These are phyloP conservation scores for Trichomonascaceae sp. DNA, from an alignment of 1,139 yeast genomes.

Conservation along the genomic window DNA sequence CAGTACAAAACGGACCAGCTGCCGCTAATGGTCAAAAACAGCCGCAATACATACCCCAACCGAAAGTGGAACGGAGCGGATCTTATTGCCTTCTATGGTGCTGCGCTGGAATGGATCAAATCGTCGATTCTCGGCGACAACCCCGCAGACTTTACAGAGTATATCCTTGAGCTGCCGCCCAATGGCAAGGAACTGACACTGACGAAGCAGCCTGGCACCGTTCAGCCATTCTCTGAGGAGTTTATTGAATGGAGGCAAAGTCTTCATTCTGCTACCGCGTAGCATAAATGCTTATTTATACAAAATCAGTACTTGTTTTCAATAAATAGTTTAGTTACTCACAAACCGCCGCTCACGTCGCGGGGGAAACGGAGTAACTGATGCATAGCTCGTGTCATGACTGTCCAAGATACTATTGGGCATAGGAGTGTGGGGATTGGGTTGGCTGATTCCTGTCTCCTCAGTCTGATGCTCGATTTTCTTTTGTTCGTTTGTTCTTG, in stretches of 20 bases:
- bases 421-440: no score
- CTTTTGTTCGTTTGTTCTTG: no score
- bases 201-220: constrained; percentile 3
- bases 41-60: constrained; percentile 20
- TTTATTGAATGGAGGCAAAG: constrained; percentile 49
- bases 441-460: no score
- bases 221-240: constrained; percentile 36
- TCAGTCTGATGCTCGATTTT: no score
- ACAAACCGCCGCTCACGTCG: no score
- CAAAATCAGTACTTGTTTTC: no score
- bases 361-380: no score
- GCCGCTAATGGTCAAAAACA: constrained; percentile 40
- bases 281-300: no score
- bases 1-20: constrained; percentile 65
- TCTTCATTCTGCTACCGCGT: no score
- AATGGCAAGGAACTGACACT: constrained; percentile 26
- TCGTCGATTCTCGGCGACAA: constrained; percentile 33
- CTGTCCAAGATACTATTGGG: no score
- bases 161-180: constrained; percentile 32
- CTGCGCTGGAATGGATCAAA: constrained; percentile 65
- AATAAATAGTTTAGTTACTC: no score
- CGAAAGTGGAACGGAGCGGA: constrained; percentile 52
- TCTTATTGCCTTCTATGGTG: constrained; percentile 76
- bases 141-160: constrained; percentile 34
- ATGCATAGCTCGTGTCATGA: no score